phyloP scores from a whole-genome alignment of 441 rosid species.

The Oxalis stricta region DNA sequence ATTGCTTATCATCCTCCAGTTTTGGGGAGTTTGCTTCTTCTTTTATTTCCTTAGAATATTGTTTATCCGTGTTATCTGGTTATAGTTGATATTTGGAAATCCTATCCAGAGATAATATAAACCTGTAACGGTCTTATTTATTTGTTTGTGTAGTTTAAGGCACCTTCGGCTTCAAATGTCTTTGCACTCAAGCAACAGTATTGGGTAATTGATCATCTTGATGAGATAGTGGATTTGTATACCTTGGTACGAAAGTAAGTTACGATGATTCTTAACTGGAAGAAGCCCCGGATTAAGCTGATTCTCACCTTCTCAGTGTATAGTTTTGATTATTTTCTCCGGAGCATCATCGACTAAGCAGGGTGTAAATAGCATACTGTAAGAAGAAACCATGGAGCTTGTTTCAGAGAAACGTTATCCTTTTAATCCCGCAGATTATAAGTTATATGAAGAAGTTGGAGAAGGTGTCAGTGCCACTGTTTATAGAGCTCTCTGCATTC shows the following conservation, averaged over 20 bases:
- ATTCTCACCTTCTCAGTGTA: slow-evolving; percentile 14
- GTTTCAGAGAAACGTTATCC: slow-evolving; percentile 61
- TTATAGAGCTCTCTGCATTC: slow-evolving; percentile 82
- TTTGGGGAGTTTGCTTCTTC: too few relatives aligned
- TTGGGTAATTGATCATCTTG: slow-evolving; percentile 14
- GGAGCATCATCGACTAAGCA: slow-evolving; percentile 21
- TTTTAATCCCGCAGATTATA: slow-evolving; percentile 64
- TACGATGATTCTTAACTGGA: slow-evolving; percentile 67
- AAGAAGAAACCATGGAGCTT: slow-evolving; percentile 39
- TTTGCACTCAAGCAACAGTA: slow-evolving; percentile 15
- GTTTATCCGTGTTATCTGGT: too few relatives aligned
- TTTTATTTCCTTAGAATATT: too few relatives aligned
- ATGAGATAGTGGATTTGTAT: slow-evolving; percentile 21
- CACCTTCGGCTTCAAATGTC: slow-evolving; percentile 10
- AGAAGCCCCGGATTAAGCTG: slow-evolving; percentile 40
- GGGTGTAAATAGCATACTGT: slow-evolving; percentile 35
- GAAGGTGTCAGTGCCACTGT: slow-evolving; percentile 98
- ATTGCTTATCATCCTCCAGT: too few relatives aligned
- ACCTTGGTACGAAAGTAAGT: slow-evolving; percentile 21
- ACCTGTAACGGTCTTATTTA: too few relatives aligned
- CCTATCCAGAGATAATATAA: too few relatives aligned
- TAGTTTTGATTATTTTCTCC: slow-evolving; percentile 16
- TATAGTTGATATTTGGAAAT: too few relatives aligned
- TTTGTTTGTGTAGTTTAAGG: slow-evolving; percentile 4
- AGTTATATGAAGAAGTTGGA: slow-evolving; percentile 82